These are phyloP conservation scores for Candida saitoana DNA, from an alignment of 805 yeast species.

Conservation along the genomic window DNA sequence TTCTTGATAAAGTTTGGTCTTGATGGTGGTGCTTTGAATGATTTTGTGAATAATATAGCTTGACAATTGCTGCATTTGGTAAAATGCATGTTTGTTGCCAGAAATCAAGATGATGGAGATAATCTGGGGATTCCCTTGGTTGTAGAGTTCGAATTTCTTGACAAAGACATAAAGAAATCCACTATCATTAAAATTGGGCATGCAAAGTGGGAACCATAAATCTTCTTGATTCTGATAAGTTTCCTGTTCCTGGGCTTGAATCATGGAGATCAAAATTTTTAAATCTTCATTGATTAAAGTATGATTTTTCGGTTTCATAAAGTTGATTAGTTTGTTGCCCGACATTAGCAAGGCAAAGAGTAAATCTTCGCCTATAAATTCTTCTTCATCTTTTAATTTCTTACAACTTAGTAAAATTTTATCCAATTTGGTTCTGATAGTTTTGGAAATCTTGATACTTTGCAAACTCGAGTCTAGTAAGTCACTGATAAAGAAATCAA, in stretches of 20 bases:
- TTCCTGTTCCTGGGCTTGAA: constrained; percentile 37
- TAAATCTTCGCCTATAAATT: constrained; percentile 39
- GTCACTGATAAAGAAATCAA: constrained; percentile 26
- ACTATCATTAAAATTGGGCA: constrained; percentile 82
- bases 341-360: constrained; percentile 73
- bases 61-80: constrained; percentile 62
- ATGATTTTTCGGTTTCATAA: constrained; percentile 74
- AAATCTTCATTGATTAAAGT: constrained; percentile 78
- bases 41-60: constrained; percentile 42
- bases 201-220: constrained; percentile 89
- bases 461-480: constrained; percentile 27
- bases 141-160: constrained; percentile 30
- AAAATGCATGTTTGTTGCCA: constrained; percentile 76
- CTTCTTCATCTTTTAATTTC: constrained; percentile 15
- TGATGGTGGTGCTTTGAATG: constrained; percentile 17
- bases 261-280: constrained; percentile 66
- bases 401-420: constrained; percentile 27
- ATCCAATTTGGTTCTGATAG: constrained; percentile 56
- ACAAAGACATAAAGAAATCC: constrained; percentile 87
- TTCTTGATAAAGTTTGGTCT: constrained; percentile 21
- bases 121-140: constrained; percentile 18
- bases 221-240: constrained; percentile 46
- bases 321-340: constrained; percentile 58
- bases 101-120: constrained; percentile 49
- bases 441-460: constrained; percentile 46